Conservation (phyloP, 208 protist genomes). For the Trypanosoma congolense region DNA sequence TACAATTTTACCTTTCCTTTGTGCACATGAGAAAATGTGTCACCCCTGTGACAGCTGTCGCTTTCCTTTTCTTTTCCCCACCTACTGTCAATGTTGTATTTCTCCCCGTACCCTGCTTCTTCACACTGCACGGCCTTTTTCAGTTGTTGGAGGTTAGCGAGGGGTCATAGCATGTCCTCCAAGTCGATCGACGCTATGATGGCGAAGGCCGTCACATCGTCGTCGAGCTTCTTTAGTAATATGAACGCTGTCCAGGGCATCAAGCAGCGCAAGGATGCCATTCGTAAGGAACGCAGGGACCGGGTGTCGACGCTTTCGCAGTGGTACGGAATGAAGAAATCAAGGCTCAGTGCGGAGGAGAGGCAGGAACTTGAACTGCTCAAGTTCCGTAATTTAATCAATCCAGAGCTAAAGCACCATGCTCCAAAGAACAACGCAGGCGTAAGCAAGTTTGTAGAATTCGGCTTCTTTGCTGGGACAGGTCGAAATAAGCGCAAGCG, state of each 20-base stretch:
- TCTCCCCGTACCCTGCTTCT: constrained; percentile 5
- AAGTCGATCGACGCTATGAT: constrained; percentile 71
- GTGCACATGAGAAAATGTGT: no score
- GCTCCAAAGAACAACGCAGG: constrained; percentile 68
- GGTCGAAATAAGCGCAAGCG: constrained; percentile 73
- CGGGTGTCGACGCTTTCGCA: constrained; percentile 75
- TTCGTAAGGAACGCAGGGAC: constrained; percentile 55
- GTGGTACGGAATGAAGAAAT: constrained; percentile 86
- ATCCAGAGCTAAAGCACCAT: constrained; percentile 67
- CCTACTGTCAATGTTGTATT: no score
- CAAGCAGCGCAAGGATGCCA: constrained; percentile 66
- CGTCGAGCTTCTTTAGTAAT: constrained; percentile 54
- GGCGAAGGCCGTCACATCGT: constrained; percentile 78
- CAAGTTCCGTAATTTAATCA: constrained; percentile 85
- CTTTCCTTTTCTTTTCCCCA: no score
- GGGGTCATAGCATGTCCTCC: constrained; percentile 6
- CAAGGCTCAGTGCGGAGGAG: constrained; percentile 40
- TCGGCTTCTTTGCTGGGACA: constrained; percentile 74
- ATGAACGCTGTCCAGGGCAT: constrained; percentile 58
- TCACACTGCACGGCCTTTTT: constrained; percentile 2
- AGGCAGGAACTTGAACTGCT: constrained; percentile 81
- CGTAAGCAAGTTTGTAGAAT: constrained; percentile 78
- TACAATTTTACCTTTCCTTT: no score
- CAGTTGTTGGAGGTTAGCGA: neutral
- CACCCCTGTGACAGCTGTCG: no score